phyloP scores from a whole-genome alignment of 352 stramenopile species.

The Pythium guiyangense region DNA sequence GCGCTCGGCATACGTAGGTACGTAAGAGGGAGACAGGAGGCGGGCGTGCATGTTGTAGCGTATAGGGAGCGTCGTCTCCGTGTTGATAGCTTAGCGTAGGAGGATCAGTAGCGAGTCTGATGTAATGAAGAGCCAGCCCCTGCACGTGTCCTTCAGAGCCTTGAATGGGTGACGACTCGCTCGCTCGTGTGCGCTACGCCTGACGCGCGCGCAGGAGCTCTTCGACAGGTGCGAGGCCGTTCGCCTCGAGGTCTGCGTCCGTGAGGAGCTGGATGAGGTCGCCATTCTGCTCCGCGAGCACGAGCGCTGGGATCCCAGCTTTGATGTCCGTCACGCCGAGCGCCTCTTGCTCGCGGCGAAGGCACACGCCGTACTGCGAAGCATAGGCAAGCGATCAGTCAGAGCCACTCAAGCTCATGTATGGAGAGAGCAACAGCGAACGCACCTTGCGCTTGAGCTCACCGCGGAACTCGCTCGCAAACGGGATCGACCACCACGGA shows the following conservation, averaged over 20 bases:
- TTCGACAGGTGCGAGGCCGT: constrained; percentile 5
- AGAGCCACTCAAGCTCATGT: neutral
- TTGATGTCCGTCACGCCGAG: constrained; percentile 20
- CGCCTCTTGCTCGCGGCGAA: constrained; percentile 47
- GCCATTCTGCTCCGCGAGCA: constrained; percentile 13
- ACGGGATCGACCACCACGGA: constrained; percentile 70
- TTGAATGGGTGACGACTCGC: neutral
- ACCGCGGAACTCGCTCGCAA: constrained; percentile 43
- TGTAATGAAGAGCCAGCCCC: too few species aligned
- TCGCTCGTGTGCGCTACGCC: neutral
- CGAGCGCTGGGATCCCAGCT: constrained; percentile 22
- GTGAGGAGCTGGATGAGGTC: constrained; percentile 15
- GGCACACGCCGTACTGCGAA: constrained; percentile 63
- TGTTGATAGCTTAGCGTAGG: neutral
- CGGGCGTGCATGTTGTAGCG: neutral
- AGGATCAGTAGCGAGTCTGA: neutral
- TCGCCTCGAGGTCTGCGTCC: constrained; percentile 10
- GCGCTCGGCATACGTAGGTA: neutral
- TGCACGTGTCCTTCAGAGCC: too few species aligned
- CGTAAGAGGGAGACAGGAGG: too few species aligned
- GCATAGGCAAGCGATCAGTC: neutral
- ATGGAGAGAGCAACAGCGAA: neutral
- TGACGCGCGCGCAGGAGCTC: constrained; percentile 1
- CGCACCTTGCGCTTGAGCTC: constrained; percentile 72
- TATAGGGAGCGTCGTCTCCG: neutral